phyloP scores from a whole-genome alignment of 169 alveolate genomes.

The Plasmodium falciparum region DNA sequence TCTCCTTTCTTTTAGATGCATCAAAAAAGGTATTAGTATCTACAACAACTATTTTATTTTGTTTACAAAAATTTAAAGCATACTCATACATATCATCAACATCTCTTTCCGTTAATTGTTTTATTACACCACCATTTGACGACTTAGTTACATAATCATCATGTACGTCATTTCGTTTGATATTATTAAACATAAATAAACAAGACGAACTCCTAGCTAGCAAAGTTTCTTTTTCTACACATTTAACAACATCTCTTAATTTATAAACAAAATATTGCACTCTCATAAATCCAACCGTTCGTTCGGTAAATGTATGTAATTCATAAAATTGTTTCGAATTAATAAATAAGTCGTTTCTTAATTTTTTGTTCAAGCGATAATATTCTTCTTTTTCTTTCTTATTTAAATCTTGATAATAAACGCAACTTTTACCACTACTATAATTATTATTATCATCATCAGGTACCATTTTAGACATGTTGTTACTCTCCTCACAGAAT shows the following conservation, averaged over 20 bases:
- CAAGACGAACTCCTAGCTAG: too few relatives aligned
- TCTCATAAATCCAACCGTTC: slow-evolving; percentile 22
- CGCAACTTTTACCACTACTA: background rate
- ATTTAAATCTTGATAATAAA: background rate
- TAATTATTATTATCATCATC: background rate
- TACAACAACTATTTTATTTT: slow-evolving; percentile 21
- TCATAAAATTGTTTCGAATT: slow-evolving; percentile 29
- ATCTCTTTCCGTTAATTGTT: too few relatives aligned
- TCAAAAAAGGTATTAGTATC: slow-evolving; percentile 1
- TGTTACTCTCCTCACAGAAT: background rate
- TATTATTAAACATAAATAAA: too few relatives aligned
- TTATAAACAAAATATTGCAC: slow-evolving; percentile 57
- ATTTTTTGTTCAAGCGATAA: background rate
- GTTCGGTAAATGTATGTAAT: slow-evolving; percentile 10
- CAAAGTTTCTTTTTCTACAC: too few relatives aligned
- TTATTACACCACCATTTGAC: too few relatives aligned
- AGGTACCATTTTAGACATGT: background rate
- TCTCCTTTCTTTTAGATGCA: background rate
- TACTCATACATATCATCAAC: slow-evolving; percentile 34
- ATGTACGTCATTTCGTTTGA: too few relatives aligned
- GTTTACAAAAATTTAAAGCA: slow-evolving; percentile 47
- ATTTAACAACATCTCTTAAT: slow-evolving; percentile 3
- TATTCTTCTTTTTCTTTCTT: slow-evolving; percentile 11
- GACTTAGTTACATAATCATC: too few relatives aligned
- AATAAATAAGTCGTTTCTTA: slow-evolving; percentile 8